Evolutionary conservation across 2,329 filamentous ascomycete genomes (phyloP), one percentile per base, ranked within the genome.

Genomic region (Pseudogymnoascus sp.): DNA sequence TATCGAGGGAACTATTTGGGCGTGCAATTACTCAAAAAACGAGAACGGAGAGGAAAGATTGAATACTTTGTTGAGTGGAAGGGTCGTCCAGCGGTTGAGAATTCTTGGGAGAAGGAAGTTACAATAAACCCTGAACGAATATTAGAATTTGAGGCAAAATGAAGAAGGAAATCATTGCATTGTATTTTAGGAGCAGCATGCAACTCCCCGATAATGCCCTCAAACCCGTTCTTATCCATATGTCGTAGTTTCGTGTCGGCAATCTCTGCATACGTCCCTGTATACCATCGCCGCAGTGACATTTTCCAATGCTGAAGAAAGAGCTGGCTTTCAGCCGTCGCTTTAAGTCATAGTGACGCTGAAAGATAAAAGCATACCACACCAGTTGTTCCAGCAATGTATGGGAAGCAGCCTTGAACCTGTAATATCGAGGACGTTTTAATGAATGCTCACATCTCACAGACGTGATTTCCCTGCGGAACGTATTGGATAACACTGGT

Each of bases 241-340:
- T 67, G 5, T 13, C 63, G 40, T 12, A n/a, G 1, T 65, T 72
- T 72, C 2, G 15, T 61, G 9, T 59, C 25, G 2, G 65, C 64
- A 64, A 71, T 72, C 39, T 70, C 48, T 60, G 58, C 58, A 64
- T 69, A 71, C 35, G 10, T 67, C 45, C 68, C 64, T 59, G 63
- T 69, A 66, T 72, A 72, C 67, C 64, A 73, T 60, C 62, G 39
- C 9, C 10, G 64, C n/a, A 70, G 59, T 27, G n/a, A n/a, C n/a
- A n/a, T n/a, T n/a, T n/a, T n/a, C n/a, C n/a, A n/a, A n/a, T n/a
- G n/a, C n/a, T n/a, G n/a, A n/a, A n/a, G n/a, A n/a, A n/a, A n/a
- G n/a, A n/a, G n/a, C n/a, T n/a, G n/a, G n/a, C n/a, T n/a, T n/a
- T n/a, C n/a, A n/a, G n/a, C n/a, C n/a, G n/a, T n/a, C n/a, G n/a